Base-by-base conservation (phyloP, 1,139 yeast species). In the Candida frijolesensis region DNA sequence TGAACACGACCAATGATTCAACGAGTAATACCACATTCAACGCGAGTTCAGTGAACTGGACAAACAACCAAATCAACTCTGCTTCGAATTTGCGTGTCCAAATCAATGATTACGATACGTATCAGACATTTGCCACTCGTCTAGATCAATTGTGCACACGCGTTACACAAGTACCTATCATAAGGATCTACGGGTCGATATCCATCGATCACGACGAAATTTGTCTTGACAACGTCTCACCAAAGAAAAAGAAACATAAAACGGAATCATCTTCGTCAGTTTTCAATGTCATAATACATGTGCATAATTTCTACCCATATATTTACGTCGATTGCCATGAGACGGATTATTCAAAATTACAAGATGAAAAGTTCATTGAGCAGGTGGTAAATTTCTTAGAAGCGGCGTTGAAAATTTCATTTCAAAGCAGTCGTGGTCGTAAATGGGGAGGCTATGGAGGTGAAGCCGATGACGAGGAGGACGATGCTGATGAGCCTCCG, bases 221-320 rank as follows among this genome's bases (percentile, higher is more conserved):
- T 12, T 15, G 12, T 4, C 18, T 22, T 4, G 25, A 34, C 38
- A 29, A 39, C 16, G 29, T 27, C 14, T 49, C 50, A 22, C 53
- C 51, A 9, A 41, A 32, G 33, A 47, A 49, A 16, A 44, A 49
- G 35, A 51, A 52, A 16, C 53, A 44, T 22, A 50, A 45, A 40
- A 29, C 14, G 29, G 27, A 33, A n/a, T 6, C 39, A n/a, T 27
- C 19, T 9, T 19, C 50, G 3, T 49, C 49, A 49, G 60, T 56
- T 32, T 62, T 60, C 55, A 71, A 72, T 53, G 60, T 70, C 0
- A 53, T 76, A 30, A 61, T 88, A 1, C 97, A 94, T 64, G 72
- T 95, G 10, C 98, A 92, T 68, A 94, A 95, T 48, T 82, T 82
- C 22, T 89, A 77, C 57, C 99, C 98, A 0, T 94, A 94, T 61